Evolutionary conservation across 805 yeast genomes (phyloP).

Genomic region (Schwanniomyces yamadae): DNA sequence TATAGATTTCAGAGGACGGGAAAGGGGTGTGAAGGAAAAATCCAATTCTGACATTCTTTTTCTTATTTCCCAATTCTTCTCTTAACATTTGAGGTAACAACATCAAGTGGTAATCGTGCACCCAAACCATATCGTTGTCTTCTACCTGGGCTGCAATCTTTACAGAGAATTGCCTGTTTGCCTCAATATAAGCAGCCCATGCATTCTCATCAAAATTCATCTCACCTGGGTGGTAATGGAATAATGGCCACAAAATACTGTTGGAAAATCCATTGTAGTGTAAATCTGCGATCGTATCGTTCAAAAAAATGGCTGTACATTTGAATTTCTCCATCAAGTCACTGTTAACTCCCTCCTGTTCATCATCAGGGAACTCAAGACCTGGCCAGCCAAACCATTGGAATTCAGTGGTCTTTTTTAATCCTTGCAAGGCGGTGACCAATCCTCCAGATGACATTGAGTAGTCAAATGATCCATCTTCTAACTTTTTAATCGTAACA

Average conservation of each 20-base stretch:
- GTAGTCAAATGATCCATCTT: slow-evolving; percentile 69
- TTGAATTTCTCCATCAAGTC: slow-evolving; percentile 77
- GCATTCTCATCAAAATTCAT: slow-evolving; percentile 97
- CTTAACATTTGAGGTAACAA: slow-evolving; percentile 85
- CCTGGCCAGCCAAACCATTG: slow-evolving; percentile 99
- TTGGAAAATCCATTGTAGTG: slow-evolving; percentile 96
- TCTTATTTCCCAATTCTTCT: slow-evolving; percentile 49
- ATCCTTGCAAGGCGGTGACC: slow-evolving; percentile 92
- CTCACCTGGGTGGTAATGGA: slow-evolving; percentile 99
- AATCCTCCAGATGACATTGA: slow-evolving; percentile 96
- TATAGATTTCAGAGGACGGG: slow-evolving; percentile 94
- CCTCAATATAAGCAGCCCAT: slow-evolving; percentile 97
- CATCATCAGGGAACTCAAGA: slow-evolving; percentile 76
- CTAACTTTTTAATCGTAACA: slow-evolving; percentile 74
- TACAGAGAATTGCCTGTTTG: slow-evolving; percentile 78
- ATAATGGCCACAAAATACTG: slow-evolving; percentile 95
- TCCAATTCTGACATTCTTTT: slow-evolving; percentile 71
- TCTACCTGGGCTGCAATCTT: slow-evolving; percentile 66
- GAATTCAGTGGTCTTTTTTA: slow-evolving; percentile 76
- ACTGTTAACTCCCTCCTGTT: slow-evolving; percentile 62
- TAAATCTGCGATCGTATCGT: slow-evolving; percentile 88
- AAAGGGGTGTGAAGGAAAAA: slow-evolving; percentile 97
- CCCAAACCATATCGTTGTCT: slow-evolving; percentile 92
- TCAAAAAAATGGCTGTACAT: slow-evolving; percentile 85
- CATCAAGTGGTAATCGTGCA: slow-evolving; percentile 97